These are phyloP conservation scores for Microdochium paspali DNA, from an alignment of 2,329 filamentous ascomycete genomes.

Conservation along the genomic window DNA sequence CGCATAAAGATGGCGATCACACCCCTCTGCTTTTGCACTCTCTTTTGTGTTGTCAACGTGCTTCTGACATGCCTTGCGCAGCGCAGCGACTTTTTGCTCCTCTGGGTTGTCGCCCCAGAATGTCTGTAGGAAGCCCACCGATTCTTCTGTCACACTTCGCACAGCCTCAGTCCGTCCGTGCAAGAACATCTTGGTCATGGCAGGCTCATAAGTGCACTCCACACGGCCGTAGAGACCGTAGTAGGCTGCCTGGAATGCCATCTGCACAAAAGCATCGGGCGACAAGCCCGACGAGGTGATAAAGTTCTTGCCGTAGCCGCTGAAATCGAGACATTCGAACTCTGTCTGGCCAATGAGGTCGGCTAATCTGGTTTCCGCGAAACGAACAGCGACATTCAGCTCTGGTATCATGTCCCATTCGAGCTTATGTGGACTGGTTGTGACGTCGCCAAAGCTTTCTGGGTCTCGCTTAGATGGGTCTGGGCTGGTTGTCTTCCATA, in stretches of 20 bases:
- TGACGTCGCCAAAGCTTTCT: constrained; percentile 84
- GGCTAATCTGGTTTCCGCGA: constrained; percentile 87
- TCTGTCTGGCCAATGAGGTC: constrained; percentile 96
- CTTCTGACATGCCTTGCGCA: constrained; percentile 73
- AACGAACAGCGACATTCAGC: constrained; percentile 80
- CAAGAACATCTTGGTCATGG: constrained; percentile 92
- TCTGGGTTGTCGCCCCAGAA: constrained; percentile 91
- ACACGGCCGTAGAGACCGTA: constrained; percentile 91
- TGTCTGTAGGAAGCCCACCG: constrained; percentile 78
- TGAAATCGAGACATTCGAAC: constrained; percentile 85
- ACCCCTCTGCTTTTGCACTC: constrained; percentile 83
- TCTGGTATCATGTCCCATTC: constrained; percentile 98
- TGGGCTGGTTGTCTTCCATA: constrained; percentile 86
- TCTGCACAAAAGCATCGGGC: constrained; percentile 94
- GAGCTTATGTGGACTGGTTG: constrained; percentile 86
- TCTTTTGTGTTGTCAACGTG: constrained; percentile 74
- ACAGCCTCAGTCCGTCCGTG: constrained; percentile 95
- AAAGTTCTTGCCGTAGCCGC: constrained; percentile 89
- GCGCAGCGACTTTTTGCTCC: constrained; percentile 73
- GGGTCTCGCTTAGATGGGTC: constrained; percentile 90
- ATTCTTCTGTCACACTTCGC: constrained; percentile 73
- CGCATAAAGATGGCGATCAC: constrained; percentile 88
- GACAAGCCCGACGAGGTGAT: constrained; percentile 97
- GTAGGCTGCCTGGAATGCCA: constrained; percentile 98
- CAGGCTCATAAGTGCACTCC: constrained; percentile 94